Evolutionary conservation across 257 asterid genomes (phyloP).

Genomic region (Ocimum tenuiflorum): DNA sequence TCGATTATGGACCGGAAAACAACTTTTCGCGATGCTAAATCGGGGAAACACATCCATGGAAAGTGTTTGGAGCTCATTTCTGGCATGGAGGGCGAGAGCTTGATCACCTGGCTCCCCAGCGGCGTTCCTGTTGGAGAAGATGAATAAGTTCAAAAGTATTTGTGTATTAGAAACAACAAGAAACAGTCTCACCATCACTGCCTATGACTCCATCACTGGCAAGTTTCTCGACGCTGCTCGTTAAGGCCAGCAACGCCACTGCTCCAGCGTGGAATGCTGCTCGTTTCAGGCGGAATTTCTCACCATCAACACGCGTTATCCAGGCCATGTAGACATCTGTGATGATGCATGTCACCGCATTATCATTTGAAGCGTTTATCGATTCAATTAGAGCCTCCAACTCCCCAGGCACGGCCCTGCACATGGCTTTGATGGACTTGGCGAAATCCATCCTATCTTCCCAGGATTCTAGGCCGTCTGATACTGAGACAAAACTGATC

Average conservation of each 20-base stretch:
- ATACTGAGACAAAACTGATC: constrained; percentile 30
- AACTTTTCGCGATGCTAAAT: neutral
- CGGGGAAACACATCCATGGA: constrained; percentile 29
- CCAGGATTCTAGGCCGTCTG: constrained; percentile 35
- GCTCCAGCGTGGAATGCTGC: constrained; percentile 33
- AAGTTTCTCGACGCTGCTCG: constrained; percentile 18
- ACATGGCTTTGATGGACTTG: constrained; percentile 19
- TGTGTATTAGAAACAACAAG: too few relatives aligned
- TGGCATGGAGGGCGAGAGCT: constrained; percentile 40
- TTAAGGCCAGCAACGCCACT: constrained; percentile 23
- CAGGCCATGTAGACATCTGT: constrained; percentile 34
- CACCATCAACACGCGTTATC: constrained; percentile 27
- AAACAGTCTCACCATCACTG: constrained; percentile 27
- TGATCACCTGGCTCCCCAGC: constrained; percentile 24
- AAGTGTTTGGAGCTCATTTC: constrained; percentile 29
- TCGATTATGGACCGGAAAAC: constrained; percentile 7
- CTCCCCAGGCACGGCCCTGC: constrained; percentile 25
- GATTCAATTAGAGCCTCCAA: constrained; percentile 23
- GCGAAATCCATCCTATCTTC: constrained; percentile 34
- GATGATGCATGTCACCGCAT: constrained; percentile 24
- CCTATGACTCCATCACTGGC: constrained; percentile 38
- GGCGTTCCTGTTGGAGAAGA: constrained; percentile 24
- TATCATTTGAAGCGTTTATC: constrained; percentile 32
- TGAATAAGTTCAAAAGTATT: too few relatives aligned
- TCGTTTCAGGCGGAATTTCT: constrained; percentile 21